Base-by-base conservation (phyloP, 2,329 filamentous ascomycete species). In the Monilinia polystroma region DNA sequence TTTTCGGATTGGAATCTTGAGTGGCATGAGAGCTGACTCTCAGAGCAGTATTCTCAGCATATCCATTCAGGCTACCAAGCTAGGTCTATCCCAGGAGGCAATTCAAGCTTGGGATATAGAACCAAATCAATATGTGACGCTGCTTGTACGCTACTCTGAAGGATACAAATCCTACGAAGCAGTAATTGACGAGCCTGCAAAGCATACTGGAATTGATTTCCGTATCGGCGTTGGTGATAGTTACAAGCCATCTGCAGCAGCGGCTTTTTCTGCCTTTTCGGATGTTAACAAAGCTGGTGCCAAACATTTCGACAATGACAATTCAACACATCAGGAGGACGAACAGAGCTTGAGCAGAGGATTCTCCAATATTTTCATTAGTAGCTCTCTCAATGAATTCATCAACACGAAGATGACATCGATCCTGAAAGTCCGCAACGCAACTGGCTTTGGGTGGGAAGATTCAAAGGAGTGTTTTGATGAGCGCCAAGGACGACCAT, bases 101-200 rank as follows among this genome's bases (percentile, higher is more conserved):
- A 84, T 92, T 77, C 83, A 89, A 73, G 90, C 92, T 1, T 97
- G 93, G 93, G 84, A 89, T 68, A 76, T 97, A 14, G 78, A 84
- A 18, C 78, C 81, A 0, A 77, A 81, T 0, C 88, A 93, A 45
- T 93, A 94, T 73, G 77, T 96, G 51, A 84, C 94, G 5, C 80
- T 96, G 5, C 80, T 97, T 29, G 83, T 95, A 54, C 84, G 84
- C 47, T 90, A 90, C 70, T 78, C 81, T 0, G 76, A 77, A n/a
- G 82, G 80, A 0, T 96, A 96, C 76, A 82, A 81, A 43, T 79
- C 80, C 3, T 79, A 90, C 59, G 83, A 89, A 20, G 75, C 84
- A 0, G 75, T 90, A 12, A 74, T 85, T 18, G 74, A 76, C 0
- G 76, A 79, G 64, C 74, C 81, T 66, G 74, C 75, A 51, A 70